phyloP scores from a whole-genome alignment of 768 basidiomycete species.

The Lactarius deliciosus region DNA sequence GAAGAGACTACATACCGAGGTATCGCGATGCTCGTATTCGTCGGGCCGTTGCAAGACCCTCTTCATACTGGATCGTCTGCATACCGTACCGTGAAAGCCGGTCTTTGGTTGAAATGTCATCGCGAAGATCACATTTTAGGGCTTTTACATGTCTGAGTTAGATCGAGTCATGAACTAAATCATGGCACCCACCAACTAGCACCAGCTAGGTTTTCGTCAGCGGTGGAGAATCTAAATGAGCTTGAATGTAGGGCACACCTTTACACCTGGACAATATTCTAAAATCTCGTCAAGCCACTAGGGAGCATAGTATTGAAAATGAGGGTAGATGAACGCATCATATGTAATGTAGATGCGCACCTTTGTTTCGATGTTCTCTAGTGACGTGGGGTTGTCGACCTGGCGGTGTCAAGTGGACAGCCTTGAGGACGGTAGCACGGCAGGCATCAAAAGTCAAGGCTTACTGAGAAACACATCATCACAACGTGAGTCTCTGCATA shows the following conservation, averaged over 20 bases:
- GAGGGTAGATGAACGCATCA: constrained; percentile 11
- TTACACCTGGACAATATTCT: constrained; percentile 93
- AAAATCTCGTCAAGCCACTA: constrained; percentile 94
- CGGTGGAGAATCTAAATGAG: constrained; percentile 2
- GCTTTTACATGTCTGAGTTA: constrained; percentile 47
- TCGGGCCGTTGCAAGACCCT: constrained; percentile 83
- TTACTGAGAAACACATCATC: constrained; percentile 93
- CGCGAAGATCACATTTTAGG: constrained; percentile 92
- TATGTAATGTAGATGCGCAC: constrained; percentile 39
- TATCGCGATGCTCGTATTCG: constrained; percentile 93
- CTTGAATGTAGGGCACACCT: constrained; percentile 49
- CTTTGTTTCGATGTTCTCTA: constrained; percentile 96
- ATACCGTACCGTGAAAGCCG: constrained; percentile 67
- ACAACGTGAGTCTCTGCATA: constrained; percentile 97
- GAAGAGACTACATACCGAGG: constrained; percentile 57
- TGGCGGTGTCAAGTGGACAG: constrained; percentile 33
- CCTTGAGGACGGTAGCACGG: constrained; percentile 23
- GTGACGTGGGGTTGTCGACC: constrained; percentile 92
- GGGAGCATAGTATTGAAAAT: constrained; percentile 9
- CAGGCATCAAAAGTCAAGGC: constrained; percentile 31
- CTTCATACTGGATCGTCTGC: constrained; percentile 86
- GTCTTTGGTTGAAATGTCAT: constrained; percentile 71
- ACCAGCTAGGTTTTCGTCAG: constrained; percentile 54
- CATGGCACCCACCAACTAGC: constrained; percentile 70
- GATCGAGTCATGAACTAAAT: constrained; percentile 18